Conservation (phyloP, 2,329 filamentous ascomycete species). For the Phialophora expanda region DNA sequence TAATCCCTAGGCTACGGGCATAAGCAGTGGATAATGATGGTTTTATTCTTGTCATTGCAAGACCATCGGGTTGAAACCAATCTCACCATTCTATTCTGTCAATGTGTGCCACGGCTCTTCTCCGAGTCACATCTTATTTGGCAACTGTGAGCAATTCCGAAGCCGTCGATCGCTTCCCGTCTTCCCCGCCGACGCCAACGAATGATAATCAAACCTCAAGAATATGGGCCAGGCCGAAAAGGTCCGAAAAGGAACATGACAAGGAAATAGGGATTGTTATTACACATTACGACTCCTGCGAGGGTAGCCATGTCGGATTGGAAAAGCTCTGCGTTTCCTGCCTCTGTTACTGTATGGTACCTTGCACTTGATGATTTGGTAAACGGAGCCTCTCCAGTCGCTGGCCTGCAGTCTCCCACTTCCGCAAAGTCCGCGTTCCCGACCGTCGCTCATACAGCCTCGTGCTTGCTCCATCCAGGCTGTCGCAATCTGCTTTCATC, state of each 20-base stretch:
- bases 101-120: background rate
- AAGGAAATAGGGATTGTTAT: background rate
- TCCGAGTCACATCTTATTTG: conserved; percentile 8
- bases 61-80: background rate
- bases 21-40: background rate
- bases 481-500: conserved; percentile 12
- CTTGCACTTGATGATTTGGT: background rate
- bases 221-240: background rate
- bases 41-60: background rate
- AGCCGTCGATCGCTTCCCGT: conserved; percentile 14
- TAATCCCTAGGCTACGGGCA: background rate
- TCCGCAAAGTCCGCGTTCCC: background rate
- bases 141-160: conserved; percentile 1
- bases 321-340: conserved; percentile 4
- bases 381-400: conserved; percentile 1
- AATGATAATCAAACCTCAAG: conserved; percentile 13
- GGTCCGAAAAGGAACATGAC: background rate
- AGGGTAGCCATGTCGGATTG: background rate
- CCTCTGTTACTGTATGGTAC: conserved; percentile 2
- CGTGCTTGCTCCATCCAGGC: background rate
- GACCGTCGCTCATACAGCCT: conserved; percentile 4
- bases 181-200: conserved; percentile 19
- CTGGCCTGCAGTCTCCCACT: conserved; percentile 17
- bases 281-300: background rate
- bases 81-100: conserved; percentile 1